A percentile compares a stretch with the other conserved stretches of the same genome.
phyloP scores from a whole-genome alignment of 495 filamentous ascomycete genomes.

The Apiosordaria backusii region DNA sequence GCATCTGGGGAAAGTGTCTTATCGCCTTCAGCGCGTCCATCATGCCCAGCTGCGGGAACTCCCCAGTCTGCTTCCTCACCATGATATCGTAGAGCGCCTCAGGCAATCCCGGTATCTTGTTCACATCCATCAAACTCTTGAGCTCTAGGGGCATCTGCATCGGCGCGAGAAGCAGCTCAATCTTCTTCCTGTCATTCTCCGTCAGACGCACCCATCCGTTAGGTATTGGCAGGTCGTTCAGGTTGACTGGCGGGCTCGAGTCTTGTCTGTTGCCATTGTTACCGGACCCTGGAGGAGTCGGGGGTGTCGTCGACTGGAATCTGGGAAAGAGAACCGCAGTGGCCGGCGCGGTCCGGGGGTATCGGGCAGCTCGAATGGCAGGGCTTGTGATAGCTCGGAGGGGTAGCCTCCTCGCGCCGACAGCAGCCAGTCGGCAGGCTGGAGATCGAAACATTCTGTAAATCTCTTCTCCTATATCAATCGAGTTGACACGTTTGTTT shows the following conservation, averaged over 20 bases:
- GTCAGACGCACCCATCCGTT: constrained; percentile 37
- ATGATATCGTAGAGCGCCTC: constrained; percentile 30
- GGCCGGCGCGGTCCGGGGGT: constrained; percentile 16
- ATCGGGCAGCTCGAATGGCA: constrained; percentile 14
- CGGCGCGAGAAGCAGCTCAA: constrained; percentile 4
- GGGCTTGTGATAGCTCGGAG: constrained; percentile 24
- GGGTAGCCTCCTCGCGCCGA: constrained; percentile 20
- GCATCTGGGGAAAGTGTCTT: constrained; percentile 11
- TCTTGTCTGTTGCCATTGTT: neutral
- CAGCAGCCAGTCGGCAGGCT: constrained; percentile 29
- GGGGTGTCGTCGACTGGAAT: constrained; percentile 28
- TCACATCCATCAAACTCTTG: constrained; percentile 7
- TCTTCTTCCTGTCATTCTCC: constrained; percentile 26
- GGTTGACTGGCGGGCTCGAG: neutral
- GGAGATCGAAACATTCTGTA: constrained; percentile 30
- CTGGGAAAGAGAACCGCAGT: constrained; percentile 10
- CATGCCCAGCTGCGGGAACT: constrained; percentile 51
- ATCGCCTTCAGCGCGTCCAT: constrained; percentile 51
- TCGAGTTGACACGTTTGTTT: too few relatives aligned
- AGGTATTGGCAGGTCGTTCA: constrained; percentile 14
- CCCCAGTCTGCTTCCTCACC: constrained; percentile 53
- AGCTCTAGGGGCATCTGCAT: constrained; percentile 2
- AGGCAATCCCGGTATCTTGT: constrained; percentile 31
- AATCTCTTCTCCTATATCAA: neutral
- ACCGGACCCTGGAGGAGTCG: constrained; percentile 1